phyloP scores from a whole-genome alignment of 2,329 filamentous ascomycete species.

The Nigrograna mackinnonii region DNA sequence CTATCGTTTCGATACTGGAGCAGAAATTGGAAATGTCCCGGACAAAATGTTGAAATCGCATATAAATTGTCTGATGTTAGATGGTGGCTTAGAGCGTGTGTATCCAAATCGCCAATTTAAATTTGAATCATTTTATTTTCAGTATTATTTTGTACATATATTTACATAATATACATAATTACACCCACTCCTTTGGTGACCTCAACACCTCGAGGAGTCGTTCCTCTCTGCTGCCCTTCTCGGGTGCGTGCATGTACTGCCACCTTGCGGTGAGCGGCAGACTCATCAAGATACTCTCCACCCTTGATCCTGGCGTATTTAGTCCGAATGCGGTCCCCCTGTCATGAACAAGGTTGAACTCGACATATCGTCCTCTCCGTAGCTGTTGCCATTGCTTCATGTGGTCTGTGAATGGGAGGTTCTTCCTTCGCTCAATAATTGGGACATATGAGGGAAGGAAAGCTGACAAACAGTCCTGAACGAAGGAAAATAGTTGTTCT shows the following conservation, averaged over 20 bases:
- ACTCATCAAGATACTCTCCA: constrained; percentile 98
- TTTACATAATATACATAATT: too few species aligned
- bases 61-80: too few species aligned
- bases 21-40: too few species aligned
- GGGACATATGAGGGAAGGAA: constrained; percentile 92
- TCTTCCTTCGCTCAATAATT: constrained; percentile 84
- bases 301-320: constrained; percentile 85
- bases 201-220: constrained; percentile 73
- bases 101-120: too few species aligned
- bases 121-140: too few species aligned
- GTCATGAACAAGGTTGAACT: constrained; percentile 98
- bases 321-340: constrained; percentile 92
- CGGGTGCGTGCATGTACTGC: constrained; percentile 92
- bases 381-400: constrained; percentile 98
- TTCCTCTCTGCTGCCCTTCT: constrained; percentile 75
- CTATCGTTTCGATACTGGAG: too few species aligned
- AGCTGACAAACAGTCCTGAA: constrained; percentile 80
- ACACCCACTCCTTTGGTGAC: constrained; percentile 64
- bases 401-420: constrained; percentile 83
- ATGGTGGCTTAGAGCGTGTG: too few species aligned
- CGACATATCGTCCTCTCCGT: constrained; percentile 90
- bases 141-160: too few species aligned
- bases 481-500: constrained; percentile 87
- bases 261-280: constrained; percentile 89
- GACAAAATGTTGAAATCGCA: too few species aligned